Evolutionary conservation across 768 basidiomycete species (phyloP), one percentile per base, ranked within the genome.

Genomic region (Lactifluus subvellereus): DNA sequence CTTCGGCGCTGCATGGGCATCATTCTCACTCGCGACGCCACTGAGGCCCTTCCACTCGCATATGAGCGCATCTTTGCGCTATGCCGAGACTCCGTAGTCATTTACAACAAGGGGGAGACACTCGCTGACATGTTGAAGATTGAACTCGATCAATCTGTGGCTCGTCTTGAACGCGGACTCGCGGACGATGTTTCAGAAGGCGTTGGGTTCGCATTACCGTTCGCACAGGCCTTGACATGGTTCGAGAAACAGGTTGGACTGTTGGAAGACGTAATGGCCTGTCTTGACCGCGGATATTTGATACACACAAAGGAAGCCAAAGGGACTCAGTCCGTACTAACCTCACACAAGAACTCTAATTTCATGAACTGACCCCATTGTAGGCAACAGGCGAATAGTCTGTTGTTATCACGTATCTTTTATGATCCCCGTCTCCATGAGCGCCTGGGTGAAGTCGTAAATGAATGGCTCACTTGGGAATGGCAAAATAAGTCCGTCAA

Each of bases 241-340:
- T 91, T 87, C 49, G 83, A 87, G 66, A 72, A 72, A 38, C 79
- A 82, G 70, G 78, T 90, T 66, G 88, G 73, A 84, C 79, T 53
- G 18, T 45, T 60, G 47, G 11, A 50, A 43, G 54, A 43, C 30
- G 56, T 62, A 9, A 59, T 66, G 40, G 57, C 38, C 9, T 38
- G 33, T 20, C 38, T 54, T 16, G 57, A 48, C 62, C 60, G 60
- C 58, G 56, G 47, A 14, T 58, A 16, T 50, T 5, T 62, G 37
- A 9, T 27, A 30, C 62, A 64, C 35, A 56, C 54, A 35, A 56
- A 20, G 22, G 27, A 65, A 89, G 88, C 72, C 72, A 75, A 68
- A 10, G 54, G 80, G 76, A 60, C 57, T 40, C 59, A 50, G 67
- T 68, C 33, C 47, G 67, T 52, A 20, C 11, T 22, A 2, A 11